phyloP scores from a whole-genome alignment of 2,329 filamentous ascomycete species.

The Sporothrix brasiliensis region DNA sequence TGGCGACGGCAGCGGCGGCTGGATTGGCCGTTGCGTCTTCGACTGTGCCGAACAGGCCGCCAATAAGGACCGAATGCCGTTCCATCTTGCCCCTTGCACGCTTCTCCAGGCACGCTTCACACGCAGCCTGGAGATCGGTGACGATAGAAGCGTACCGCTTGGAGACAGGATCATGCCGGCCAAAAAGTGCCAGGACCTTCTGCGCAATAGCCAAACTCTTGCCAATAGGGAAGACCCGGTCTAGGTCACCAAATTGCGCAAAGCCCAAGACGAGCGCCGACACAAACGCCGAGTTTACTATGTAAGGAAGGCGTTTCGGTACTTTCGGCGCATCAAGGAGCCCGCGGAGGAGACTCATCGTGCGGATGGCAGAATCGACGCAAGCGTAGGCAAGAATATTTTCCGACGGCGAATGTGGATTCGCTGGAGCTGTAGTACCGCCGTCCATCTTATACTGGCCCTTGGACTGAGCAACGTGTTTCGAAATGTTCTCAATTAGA shows the following conservation, averaged over 20 bases:
- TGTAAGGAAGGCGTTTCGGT: constrained; percentile 49
- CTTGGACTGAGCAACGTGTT: constrained; percentile 29
- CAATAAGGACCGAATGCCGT: constrained; percentile 37
- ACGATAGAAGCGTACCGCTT: constrained; percentile 38
- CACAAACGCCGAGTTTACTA: constrained; percentile 52
- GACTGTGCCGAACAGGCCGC: constrained; percentile 39
- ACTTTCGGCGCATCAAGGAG: constrained; percentile 43
- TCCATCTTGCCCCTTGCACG: constrained; percentile 38
- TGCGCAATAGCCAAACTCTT: constrained; percentile 38
- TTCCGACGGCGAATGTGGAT: constrained; percentile 33
- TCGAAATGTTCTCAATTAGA: constrained; percentile 41
- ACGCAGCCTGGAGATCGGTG: constrained; percentile 38
- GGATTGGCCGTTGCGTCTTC: constrained; percentile 30
- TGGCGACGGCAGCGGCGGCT: neutral
- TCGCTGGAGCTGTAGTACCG: neutral
- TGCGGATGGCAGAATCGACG: constrained; percentile 44
- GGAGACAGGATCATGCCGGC: constrained; percentile 37
- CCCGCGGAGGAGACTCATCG: constrained; percentile 46
- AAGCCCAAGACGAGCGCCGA: constrained; percentile 50
- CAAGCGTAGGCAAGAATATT: constrained; percentile 43
- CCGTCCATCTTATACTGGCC: neutral
- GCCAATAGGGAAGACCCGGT: constrained; percentile 42
- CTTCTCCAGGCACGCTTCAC: constrained; percentile 37
- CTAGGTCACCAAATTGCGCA: constrained; percentile 51
- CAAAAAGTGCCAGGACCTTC: constrained; percentile 38